Evolutionary conservation across 1,284 basidiomycete genomes (phyloP).

Genomic region (Nidula niveotomentosa): DNA sequence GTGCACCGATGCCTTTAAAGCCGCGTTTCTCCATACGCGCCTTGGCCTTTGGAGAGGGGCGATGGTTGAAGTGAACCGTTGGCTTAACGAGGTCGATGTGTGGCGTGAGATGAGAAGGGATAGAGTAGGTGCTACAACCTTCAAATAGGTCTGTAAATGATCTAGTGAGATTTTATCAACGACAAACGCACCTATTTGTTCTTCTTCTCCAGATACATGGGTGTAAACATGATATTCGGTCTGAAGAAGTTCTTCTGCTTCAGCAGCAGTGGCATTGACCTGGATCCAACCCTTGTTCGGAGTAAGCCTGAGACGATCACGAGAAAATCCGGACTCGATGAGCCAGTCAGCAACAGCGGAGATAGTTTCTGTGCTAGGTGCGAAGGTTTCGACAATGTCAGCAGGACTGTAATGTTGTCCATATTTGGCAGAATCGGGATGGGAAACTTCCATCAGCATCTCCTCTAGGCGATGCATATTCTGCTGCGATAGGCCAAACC

Average conservation of each 20-base stretch:
- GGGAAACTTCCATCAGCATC: conserved; percentile 43
- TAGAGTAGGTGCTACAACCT: conserved; percentile 48
- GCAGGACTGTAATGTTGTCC: conserved; percentile 30
- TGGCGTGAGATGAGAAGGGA: conserved; percentile 35
- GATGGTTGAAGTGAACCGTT: conserved; percentile 41
- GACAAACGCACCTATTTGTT: conserved; percentile 23
- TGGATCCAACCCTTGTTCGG: conserved; percentile 45
- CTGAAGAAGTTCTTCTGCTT: conserved; percentile 46
- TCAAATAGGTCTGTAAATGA: not conserved
- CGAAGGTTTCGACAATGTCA: conserved; percentile 28
- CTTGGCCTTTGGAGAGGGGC: conserved; percentile 13
- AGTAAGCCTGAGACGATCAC: conserved; percentile 34
- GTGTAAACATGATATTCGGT: conserved; percentile 49
- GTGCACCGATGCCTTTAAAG: conserved; percentile 25
- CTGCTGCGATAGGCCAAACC: conserved; percentile 45
- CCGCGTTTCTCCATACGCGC: conserved; percentile 8
- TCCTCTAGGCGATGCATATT: conserved; percentile 45
- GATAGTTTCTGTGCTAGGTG: conserved; percentile 34
- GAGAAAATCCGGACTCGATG: conserved; percentile 32
- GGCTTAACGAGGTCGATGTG: conserved; percentile 50
- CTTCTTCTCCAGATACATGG: conserved; percentile 31
- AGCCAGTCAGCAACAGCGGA: conserved; percentile 44
- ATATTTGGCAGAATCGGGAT: conserved; percentile 36
- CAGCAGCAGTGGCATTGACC: conserved; percentile 40
- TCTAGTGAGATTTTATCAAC: not conserved